Percentiles rank a stretch among this genome's conserved stretches.
Conservation (phyloP, 768 basidiomycete species). For the Omphalotus guepiniiformis region DNA sequence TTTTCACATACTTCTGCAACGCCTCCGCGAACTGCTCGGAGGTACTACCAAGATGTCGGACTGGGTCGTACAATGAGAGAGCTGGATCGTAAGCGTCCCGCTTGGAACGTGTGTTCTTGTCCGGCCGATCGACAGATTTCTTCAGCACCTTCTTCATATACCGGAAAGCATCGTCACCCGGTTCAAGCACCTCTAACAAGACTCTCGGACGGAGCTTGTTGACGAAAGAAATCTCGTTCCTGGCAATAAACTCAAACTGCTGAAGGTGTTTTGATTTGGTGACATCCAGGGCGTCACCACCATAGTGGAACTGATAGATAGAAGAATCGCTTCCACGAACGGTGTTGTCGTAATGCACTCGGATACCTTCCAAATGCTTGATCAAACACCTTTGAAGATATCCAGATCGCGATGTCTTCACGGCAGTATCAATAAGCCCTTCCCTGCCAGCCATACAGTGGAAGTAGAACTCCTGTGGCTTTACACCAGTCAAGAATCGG, state of each 20-base stretch:
- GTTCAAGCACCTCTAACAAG: constrained; percentile 54
- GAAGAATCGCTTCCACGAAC: constrained; percentile 94
- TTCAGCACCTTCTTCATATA: constrained; percentile 93
- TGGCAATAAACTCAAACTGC: constrained; percentile 90
- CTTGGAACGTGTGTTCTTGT: constrained; percentile 39
- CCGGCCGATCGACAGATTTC: constrained; percentile 45
- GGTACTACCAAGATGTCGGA: constrained; percentile 78
- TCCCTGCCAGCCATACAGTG: constrained; percentile 99
- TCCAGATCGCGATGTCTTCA: constrained; percentile 97
- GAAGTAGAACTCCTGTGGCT: constrained; percentile 99
- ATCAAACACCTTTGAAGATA: constrained; percentile 98
- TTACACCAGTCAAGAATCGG: constrained; percentile 96
- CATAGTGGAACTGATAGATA: constrained; percentile 94
- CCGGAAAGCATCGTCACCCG: constrained; percentile 55
- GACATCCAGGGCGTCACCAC: constrained; percentile 94
- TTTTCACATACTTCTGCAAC: constrained; percentile 72
- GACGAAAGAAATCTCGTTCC: constrained; percentile 78
- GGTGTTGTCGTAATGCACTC: constrained; percentile 97
- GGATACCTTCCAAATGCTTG: constrained; percentile 96
- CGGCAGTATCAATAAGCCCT: constrained; percentile 97
- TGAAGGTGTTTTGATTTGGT: constrained; percentile 95
- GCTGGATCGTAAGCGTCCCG: constrained; percentile 66
- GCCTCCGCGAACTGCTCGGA: constrained; percentile 88
- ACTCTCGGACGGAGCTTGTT: constrained; percentile 63
- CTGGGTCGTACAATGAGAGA: constrained; percentile 74